Base-by-base conservation (phyloP, 1,284 basidiomycete species). In the Anthracocystis walkeri region DNA sequence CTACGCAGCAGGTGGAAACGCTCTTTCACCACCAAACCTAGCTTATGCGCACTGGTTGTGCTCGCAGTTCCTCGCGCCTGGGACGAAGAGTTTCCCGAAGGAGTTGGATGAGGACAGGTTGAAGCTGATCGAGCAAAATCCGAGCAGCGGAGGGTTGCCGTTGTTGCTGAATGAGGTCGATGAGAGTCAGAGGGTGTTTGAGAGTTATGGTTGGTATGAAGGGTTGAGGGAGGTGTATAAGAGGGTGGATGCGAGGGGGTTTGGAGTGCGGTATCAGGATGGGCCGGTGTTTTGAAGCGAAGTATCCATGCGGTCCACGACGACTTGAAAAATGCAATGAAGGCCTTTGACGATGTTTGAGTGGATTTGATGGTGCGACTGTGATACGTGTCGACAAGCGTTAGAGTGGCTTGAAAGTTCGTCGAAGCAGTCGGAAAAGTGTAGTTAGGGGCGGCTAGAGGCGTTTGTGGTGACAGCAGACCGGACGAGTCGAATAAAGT, bases 131-230 rank as follows among this genome's bases (percentile, higher is more conserved):
- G 7, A 27, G 18, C 16, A 53, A 2, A 63, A 67, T n/a, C 66
- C 68, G 4, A 33, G 25, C 25, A 50, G 35, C 35, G 6, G 27
- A n/a, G 61, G 53, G 5, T 35, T 79, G n/a, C 77, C 77, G 3
- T 46, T 79, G 31, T 79, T 80, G 40, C 40, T 78, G 48, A 80
- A 80, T 49, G 78, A 80, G 44, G 69, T 76, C 2, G 69, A 67
- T 33, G 53, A 25, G 0, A 21, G 41, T 7, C 78, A 80, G 49
- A 49, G 54, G 20, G 57, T 65, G 11, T 61, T 80, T 25, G 29
- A 49, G 49, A 55, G 54, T 7, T 80, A 76, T 31, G 69, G 66
- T 1, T 62, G 63, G 58, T 79, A 57, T 31, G 35, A 57, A 1
- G 25, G 58, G 56, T 46, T 80, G 11, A 56, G 63, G 50, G 14